Percentiles rank a stretch among this genome's conserved stretches.
phyloP scores from a whole-genome alignment of 2,329 filamentous ascomycete genomes.

The Nectriaceae sp. region DNA sequence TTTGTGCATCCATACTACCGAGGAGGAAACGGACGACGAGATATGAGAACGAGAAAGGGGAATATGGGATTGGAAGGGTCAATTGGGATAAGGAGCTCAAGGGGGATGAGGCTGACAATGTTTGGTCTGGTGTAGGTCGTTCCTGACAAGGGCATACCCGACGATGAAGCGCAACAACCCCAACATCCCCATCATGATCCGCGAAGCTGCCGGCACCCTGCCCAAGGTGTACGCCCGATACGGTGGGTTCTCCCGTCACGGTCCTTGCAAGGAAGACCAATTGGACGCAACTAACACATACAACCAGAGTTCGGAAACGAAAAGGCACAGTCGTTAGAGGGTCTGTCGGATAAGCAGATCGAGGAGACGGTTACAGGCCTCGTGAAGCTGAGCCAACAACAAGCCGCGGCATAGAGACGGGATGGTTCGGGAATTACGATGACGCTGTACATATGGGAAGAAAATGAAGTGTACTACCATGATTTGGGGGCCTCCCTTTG shows the following conservation, averaged over 20 bases:
- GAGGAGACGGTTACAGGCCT: conserved; percentile 58
- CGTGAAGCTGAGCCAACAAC: conserved; percentile 43
- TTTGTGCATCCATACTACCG: conserved; percentile 15
- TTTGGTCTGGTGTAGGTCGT: conserved; percentile 63
- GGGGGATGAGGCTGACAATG: background rate
- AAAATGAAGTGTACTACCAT: background rate
- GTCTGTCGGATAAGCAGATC: conserved; percentile 61
- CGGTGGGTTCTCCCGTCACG: conserved; percentile 53
- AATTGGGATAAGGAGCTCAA: conserved; percentile 16
- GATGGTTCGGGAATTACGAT: background rate
- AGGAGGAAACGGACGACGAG: background rate
- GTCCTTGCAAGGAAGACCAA: background rate
- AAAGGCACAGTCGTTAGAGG: conserved; percentile 59
- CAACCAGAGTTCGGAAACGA: conserved; percentile 56
- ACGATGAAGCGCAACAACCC: conserved; percentile 99
- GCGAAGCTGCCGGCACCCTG: conserved; percentile 82
- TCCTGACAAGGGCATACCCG: conserved; percentile 88
- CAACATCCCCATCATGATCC: conserved; percentile 87
- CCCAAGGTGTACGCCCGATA: conserved; percentile 92
- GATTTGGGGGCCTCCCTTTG: background rate
- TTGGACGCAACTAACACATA: conserved; percentile 10
- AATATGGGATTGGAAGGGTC: too few relatives aligned
- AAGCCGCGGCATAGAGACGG: conserved; percentile 3
- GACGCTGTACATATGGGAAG: background rate
- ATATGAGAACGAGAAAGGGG: background rate